Percentiles rank a stretch among this genome's conserved stretches.
phyloP scores from a whole-genome alignment of 768 basidiomycete genomes.

The Hydnomerulius pinastri region DNA sequence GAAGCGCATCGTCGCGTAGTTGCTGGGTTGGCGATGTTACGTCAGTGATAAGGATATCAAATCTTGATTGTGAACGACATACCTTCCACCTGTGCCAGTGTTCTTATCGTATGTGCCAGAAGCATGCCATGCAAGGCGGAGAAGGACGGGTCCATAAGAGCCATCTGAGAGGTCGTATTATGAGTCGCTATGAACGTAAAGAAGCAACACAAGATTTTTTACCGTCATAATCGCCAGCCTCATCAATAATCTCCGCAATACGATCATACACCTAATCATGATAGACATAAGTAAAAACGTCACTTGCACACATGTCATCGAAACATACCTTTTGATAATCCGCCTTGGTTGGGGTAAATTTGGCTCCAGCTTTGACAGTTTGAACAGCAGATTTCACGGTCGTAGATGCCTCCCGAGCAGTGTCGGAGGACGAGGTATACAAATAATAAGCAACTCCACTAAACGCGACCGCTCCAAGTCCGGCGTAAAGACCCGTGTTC shows the following conservation, averaged over 20 bases:
- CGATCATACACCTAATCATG: slow-evolving; percentile 81
- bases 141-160: slow-evolving; percentile 82
- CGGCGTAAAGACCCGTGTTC: slow-evolving; percentile 59
- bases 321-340: slow-evolving; percentile 84
- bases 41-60: slow-evolving; percentile 7
- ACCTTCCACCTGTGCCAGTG: slow-evolving; percentile 79
- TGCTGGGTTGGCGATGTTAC: slow-evolving; percentile 60
- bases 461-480: slow-evolving; percentile 59
- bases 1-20: slow-evolving; percentile 99
- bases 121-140: slow-evolving; percentile 94
- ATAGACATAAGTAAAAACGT: not conserved
- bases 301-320: not conserved
- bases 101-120: slow-evolving; percentile 91
- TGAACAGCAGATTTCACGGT: slow-evolving; percentile 64
- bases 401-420: slow-evolving; percentile 52
- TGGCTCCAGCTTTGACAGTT: slow-evolving; percentile 60
- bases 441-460: slow-evolving; percentile 68
- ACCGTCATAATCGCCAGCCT: slow-evolving; percentile 82
- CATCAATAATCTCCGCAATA: slow-evolving; percentile 76
- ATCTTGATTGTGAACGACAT: slow-evolving; percentile 13
- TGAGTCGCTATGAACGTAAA: not conserved
- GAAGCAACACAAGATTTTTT: slow-evolving; percentile 13
- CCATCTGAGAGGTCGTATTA: slow-evolving; percentile 60
- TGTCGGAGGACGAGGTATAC: slow-evolving; percentile 47
- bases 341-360: slow-evolving; percentile 74